Base-by-base conservation (phyloP, 2,329 filamentous ascomycete genomes). In the Arthrobotrys sphaeroides region DNA sequence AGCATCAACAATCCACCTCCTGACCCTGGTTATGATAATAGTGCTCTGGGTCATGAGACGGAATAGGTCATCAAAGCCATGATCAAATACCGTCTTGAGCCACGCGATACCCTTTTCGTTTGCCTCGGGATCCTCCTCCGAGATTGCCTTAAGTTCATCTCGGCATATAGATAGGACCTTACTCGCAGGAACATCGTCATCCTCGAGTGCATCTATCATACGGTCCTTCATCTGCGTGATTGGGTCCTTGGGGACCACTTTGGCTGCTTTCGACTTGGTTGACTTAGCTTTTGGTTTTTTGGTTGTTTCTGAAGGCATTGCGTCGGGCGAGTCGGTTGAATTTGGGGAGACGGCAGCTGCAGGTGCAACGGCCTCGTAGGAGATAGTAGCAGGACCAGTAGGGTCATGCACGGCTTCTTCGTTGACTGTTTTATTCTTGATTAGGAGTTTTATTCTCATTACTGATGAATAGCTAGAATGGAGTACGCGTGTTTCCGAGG, bases 1-100 rank as follows among this genome's bases (percentile, higher is more conserved):
- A 5, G 55, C 73, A 22, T 75, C 72, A 24, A 75, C 72, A 43
- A 75, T 69, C 72, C 64, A 75, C 16, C 69, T 75, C 13, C 72
- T 36, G 22, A 75, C 53, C 22, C 72, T 61, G 28, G 55, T 69
- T 24, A 75, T 60, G 20, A 75, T 65, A 24, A 43, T 26, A 10
- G 22, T 16, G 20, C 57, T 36, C 16, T 42, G 42, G 7, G 72
- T 75, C 72, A 75, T 75, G 6, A 65, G 4, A 12, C 51, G 53
- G 40, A 75, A 75, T 4, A 75, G 28, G 2, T 75, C 72, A 51
- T 75, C 72, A 38, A 64, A 69, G 18, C 64, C 72, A 69, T 75
- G 55, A 31, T 75, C 72, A 60, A 75, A 75, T 24, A 75, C 31
- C 1, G 72, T 69, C 40, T 75, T 75, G 18, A 75, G 24, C 72